Conservation (phyloP, 1,284 basidiomycete species). For the Neonothopanus nambi region DNA sequence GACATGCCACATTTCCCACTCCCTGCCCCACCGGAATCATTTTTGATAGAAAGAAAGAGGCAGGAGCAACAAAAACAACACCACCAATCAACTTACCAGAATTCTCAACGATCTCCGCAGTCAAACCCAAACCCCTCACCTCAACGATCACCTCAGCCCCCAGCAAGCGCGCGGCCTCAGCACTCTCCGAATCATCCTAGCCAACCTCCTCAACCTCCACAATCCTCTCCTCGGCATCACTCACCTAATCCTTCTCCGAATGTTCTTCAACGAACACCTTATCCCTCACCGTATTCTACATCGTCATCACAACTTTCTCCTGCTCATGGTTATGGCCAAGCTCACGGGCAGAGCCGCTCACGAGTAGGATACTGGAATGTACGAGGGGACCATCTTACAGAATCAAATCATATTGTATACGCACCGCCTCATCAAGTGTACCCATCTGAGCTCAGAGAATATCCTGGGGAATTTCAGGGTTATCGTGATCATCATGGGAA, state of each 20-base stretch:
- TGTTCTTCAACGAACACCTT: slow-evolving; percentile 6
- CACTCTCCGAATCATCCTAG: background rate
- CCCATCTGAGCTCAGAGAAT: slow-evolving; percentile 10
- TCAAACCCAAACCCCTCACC: background rate
- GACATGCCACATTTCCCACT: slow-evolving; percentile 3
- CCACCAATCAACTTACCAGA: slow-evolving; percentile 4
- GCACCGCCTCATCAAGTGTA: slow-evolving; percentile 10
- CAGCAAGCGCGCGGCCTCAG: slow-evolving; percentile 1
- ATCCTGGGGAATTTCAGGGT: slow-evolving; percentile 8
- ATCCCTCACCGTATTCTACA: slow-evolving; percentile 4
- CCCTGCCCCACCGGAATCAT: slow-evolving; percentile 6
- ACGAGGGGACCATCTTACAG: slow-evolving; percentile 12
- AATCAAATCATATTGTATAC: slow-evolving; percentile 11
- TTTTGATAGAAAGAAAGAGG: background rate
- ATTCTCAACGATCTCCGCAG: background rate
- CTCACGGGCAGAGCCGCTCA: background rate
- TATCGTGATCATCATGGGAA: slow-evolving; percentile 28
- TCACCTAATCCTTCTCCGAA: slow-evolving; percentile 6
- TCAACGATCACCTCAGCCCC: background rate
- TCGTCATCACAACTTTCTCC: slow-evolving; percentile 9
- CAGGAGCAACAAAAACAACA: background rate
- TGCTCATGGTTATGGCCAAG: background rate
- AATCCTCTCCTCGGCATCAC: background rate
- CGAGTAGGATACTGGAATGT: slow-evolving; percentile 13
- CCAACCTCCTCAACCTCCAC: background rate